phyloP scores from a whole-genome alignment of 1,284 basidiomycete genomes.

The Moesziomyces parantarcticus region DNA sequence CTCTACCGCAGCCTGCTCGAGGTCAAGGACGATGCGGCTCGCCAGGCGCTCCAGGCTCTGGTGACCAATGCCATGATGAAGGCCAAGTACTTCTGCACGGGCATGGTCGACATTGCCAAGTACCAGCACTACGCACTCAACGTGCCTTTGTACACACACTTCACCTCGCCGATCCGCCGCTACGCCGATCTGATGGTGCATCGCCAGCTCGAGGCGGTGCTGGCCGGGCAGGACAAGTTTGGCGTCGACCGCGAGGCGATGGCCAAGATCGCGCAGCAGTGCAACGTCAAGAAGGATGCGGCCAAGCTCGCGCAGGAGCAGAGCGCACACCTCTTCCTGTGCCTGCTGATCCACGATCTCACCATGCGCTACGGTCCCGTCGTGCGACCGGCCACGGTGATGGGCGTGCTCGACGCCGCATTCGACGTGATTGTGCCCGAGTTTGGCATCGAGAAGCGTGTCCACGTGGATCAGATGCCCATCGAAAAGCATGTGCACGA shows the following conservation, averaged over 20 bases:
- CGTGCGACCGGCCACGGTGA: slow-evolving; percentile 84
- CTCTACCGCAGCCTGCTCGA: slow-evolving; percentile 84
- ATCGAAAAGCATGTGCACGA: slow-evolving; percentile 87
- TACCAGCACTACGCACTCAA: slow-evolving; percentile 93
- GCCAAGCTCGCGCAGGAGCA: slow-evolving; percentile 93
- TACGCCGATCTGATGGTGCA: slow-evolving; percentile 97
- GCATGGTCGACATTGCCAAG: slow-evolving; percentile 98
- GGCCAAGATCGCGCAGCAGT: slow-evolving; percentile 87
- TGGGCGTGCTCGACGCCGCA: slow-evolving; percentile 91
- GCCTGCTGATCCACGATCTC: slow-evolving; percentile 89
- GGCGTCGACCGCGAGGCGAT: slow-evolving; percentile 96
- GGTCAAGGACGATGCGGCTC: slow-evolving; percentile 73
- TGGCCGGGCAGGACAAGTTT: slow-evolving; percentile 82
- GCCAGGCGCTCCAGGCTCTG: slow-evolving; percentile 81
- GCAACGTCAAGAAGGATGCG: slow-evolving; percentile 83
- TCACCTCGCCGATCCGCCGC: slow-evolving; percentile 73
- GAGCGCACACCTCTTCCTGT: slow-evolving; percentile 92
- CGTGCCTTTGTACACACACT: slow-evolving; percentile 94
- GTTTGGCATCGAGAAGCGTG: slow-evolving; percentile 96
- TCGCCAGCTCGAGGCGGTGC: slow-evolving; percentile 91
- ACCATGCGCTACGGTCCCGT: slow-evolving; percentile 95
- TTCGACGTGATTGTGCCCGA: slow-evolving; percentile 94
- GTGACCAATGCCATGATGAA: slow-evolving; percentile 88
- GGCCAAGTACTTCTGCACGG: slow-evolving; percentile 97
- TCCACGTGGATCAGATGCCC: slow-evolving; percentile 98